These are phyloP conservation scores for Mimosa bimucronata DNA, from an alignment of 306 rosid species.

Conservation along the genomic window DNA sequence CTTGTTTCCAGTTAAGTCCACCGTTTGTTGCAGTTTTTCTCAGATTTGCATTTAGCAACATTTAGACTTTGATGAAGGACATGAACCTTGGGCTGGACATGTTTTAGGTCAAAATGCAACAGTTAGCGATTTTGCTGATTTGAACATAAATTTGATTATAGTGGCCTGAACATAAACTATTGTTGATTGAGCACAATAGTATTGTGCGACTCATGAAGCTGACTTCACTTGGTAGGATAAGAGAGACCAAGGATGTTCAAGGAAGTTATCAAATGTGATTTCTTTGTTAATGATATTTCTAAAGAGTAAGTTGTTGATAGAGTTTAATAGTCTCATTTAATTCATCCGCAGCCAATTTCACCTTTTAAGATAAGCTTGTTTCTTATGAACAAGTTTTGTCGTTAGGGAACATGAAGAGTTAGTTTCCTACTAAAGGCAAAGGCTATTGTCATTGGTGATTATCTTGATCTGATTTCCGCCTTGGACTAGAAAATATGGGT, in stretches of 20 bases:
- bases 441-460: not conserved
- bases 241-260: not conserved
- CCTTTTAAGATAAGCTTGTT: not conserved
- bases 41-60: slow-evolving; percentile 16
- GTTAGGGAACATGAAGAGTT: slow-evolving; percentile 21
- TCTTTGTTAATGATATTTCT: not conserved
- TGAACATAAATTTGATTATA: slow-evolving; percentile 12
- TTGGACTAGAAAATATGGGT: not conserved
- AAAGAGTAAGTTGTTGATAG: not conserved
- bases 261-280: not conserved
- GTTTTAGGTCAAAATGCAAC: slow-evolving; percentile 8
- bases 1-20: slow-evolving; percentile 20
- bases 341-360: not conserved
- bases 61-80: slow-evolving; percentile 28
- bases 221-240: not conserved
- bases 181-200: not conserved
- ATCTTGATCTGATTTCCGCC: not conserved
- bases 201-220: not conserved
- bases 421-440: slow-evolving; percentile 20
- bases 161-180: not conserved
- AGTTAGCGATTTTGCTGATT: slow-evolving; percentile 28
- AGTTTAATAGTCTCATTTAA: not conserved
- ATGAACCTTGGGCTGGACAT: slow-evolving; percentile 12
- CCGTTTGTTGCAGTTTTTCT: slow-evolving; percentile 20
- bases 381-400: slow-evolving; percentile 32